Evolutionary conservation across 345 rosid species (phyloP).

Genomic region (Gossypium longicalyx): DNA sequence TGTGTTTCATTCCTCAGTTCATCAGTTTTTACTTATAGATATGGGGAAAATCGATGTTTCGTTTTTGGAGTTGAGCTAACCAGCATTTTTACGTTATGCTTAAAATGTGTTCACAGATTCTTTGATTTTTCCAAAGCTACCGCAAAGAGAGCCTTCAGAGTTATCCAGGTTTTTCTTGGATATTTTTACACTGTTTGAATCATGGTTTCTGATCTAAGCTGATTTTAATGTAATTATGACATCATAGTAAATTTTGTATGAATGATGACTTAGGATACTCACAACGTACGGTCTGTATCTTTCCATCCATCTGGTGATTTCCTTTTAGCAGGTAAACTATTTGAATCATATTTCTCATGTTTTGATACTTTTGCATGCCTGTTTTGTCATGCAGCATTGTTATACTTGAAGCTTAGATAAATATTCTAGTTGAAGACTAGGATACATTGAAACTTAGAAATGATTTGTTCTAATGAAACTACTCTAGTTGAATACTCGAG

Average conservation of each 20-base stretch:
- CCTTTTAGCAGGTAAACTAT: slow-evolving; percentile 60
- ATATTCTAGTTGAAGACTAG: neutral
- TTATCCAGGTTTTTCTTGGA: slow-evolving; percentile 58
- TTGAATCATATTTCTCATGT: neutral
- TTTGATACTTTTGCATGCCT: neutral
- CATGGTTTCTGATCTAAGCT: neutral
- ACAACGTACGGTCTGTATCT: slow-evolving; percentile 72
- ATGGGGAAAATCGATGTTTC: neutral
- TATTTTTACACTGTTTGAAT: slow-evolving; percentile 2
- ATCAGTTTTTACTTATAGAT: slow-evolving; percentile 8
- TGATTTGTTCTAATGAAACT: neutral
- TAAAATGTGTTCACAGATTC: slow-evolving; percentile 42
- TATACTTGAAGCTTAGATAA: neutral
- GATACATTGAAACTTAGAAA: neutral
- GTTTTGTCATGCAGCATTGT: neutral
- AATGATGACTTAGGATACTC: slow-evolving; percentile 58
- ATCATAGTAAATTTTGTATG: slow-evolving; percentile 10
- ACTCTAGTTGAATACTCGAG: neutral
- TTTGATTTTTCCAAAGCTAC: slow-evolving; percentile 83
- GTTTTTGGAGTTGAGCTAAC: neutral
- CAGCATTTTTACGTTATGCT: neutral
- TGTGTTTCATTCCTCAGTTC: neutral
- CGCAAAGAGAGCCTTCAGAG: slow-evolving; percentile 77
- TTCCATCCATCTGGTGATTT: slow-evolving; percentile 86
- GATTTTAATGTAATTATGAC: slow-evolving; percentile 3